Percentiles rank a stretch among this genome's conserved stretches.
These are phyloP conservation scores for Senecio squalidus DNA, from an alignment of 140 eudicot species.

Conservation along the genomic window DNA sequence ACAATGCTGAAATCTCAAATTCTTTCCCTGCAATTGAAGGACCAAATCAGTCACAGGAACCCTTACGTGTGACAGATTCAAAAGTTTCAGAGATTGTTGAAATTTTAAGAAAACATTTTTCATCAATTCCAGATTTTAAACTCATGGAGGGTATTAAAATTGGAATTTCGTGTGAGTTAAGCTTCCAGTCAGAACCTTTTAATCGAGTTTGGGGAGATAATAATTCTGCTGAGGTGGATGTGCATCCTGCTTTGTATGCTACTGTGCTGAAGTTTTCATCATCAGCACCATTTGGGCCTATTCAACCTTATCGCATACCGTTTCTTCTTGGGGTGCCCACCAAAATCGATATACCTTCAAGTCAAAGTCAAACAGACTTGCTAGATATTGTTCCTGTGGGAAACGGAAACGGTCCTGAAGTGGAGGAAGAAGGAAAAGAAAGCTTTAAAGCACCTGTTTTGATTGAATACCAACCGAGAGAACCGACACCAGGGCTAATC, in stretches of 20 bases:
- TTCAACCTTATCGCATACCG: conserved; percentile 65
- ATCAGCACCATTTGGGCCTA: conserved; percentile 79
- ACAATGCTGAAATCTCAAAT: conserved; percentile 16
- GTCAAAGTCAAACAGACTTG: conserved; percentile 37
- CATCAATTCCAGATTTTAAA: conserved; percentile 79
- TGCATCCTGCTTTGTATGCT: conserved; percentile 76
- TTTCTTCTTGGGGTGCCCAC: conserved; percentile 74
- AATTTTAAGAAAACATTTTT: conserved; percentile 66
- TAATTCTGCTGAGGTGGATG: conserved; percentile 33
- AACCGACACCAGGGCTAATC: conserved; percentile 86
- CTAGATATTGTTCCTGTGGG: conserved; percentile 59
- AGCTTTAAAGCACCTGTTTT: conserved; percentile 47
- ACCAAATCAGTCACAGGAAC: conserved; percentile 58
- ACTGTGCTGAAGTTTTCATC: conserved; percentile 74
- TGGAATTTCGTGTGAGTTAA: conserved; percentile 57
- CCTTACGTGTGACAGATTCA: conserved; percentile 90
- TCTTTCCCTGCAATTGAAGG: conserved; percentile 40
- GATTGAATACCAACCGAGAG: conserved; percentile 80
- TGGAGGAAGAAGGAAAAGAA: conserved; percentile 24
- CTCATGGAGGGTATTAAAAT: conserved; percentile 77
- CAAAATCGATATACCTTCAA: conserved; percentile 22
- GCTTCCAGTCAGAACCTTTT: conserved; percentile 68
- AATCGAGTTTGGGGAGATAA: conserved; percentile 37
- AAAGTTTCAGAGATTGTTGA: conserved; percentile 70
- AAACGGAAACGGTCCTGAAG: conserved; percentile 32